phyloP scores from a whole-genome alignment of 2,329 filamentous ascomycete species.

The Mycosphaerella arachidis region DNA sequence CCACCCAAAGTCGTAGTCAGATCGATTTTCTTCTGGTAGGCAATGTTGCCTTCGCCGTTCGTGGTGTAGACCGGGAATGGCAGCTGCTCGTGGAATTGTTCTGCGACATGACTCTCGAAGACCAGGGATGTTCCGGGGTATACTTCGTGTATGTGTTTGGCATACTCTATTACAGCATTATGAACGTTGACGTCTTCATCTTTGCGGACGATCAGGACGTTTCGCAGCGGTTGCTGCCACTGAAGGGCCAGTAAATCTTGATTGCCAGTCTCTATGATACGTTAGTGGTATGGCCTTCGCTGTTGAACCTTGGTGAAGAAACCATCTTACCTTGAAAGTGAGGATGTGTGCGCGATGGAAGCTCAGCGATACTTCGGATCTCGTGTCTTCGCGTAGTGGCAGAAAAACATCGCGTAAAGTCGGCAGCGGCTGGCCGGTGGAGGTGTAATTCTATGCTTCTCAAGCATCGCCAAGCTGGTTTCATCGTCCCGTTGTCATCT shows the following conservation, averaged over 20 bases:
- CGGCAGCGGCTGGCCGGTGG: conserved; percentile 11
- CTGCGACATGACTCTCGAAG: conserved; percentile 72
- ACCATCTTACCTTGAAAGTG: conserved; percentile 55
- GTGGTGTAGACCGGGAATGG: conserved; percentile 66
- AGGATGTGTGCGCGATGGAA: conserved; percentile 57
- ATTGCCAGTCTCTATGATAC: conserved; percentile 47
- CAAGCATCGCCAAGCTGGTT: conserved; percentile 24
- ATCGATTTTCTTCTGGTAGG: conserved; percentile 76
- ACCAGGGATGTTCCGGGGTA: conserved; percentile 79
- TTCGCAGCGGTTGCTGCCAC: conserved; percentile 65
- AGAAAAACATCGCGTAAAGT: conserved; percentile 43
- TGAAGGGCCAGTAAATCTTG: conserved; percentile 61
- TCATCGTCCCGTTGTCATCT: conserved; percentile 31
- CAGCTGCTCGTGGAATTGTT: conserved; percentile 64
- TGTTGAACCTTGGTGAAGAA: conserved; percentile 35
- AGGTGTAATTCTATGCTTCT: conserved; percentile 15
- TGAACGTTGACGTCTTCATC: conserved; percentile 54
- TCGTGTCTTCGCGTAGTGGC: conserved; percentile 43
- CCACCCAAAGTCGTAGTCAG: conserved; percentile 86
- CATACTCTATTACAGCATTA: conserved; percentile 55
- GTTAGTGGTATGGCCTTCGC: conserved; percentile 49
- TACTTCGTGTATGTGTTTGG: conserved; percentile 66
- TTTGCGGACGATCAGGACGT: conserved; percentile 66
- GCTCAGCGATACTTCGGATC: conserved; percentile 48
- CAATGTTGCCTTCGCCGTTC: conserved; percentile 40